phyloP scores from a whole-genome alignment of 805 yeast species.

The Candida pseudofarinosa region DNA sequence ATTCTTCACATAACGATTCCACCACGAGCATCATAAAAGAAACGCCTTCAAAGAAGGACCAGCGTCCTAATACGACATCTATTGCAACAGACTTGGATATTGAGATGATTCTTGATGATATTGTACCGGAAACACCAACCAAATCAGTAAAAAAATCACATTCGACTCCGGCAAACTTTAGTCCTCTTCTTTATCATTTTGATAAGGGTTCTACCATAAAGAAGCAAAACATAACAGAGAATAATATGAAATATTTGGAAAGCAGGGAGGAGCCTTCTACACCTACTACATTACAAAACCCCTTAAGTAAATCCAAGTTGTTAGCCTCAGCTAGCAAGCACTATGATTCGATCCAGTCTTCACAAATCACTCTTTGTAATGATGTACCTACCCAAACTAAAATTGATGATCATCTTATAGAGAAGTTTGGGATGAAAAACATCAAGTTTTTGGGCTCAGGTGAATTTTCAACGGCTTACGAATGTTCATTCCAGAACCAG shows the following conservation, averaged over 20 bases:
- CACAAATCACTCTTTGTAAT: slow-evolving; percentile 14
- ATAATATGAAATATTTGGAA: background rate
- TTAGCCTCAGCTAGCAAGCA: slow-evolving; percentile 3
- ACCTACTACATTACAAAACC: slow-evolving; percentile 9
- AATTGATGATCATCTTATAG: slow-evolving; percentile 42
- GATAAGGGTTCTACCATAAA: background rate
- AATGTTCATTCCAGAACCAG: slow-evolving; percentile 62
- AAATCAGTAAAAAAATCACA: slow-evolving; percentile 27
- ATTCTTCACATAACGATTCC: slow-evolving; percentile 26
- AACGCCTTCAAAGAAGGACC: slow-evolving; percentile 14
- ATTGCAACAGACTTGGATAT: slow-evolving; percentile 11
- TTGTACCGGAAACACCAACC: slow-evolving; percentile 38
- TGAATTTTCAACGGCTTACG: slow-evolving; percentile 85
- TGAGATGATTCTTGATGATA: slow-evolving; percentile 13
- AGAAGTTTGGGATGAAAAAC: slow-evolving; percentile 49
- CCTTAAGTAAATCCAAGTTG: background rate
- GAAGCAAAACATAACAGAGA: slow-evolving; percentile 1
- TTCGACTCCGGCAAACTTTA: slow-evolving; percentile 25
- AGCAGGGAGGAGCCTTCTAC: slow-evolving; percentile 14
- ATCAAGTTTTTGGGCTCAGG: slow-evolving; percentile 77
- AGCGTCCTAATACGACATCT: slow-evolving; percentile 8
- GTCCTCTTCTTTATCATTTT: slow-evolving; percentile 14
- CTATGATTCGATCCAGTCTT: slow-evolving; percentile 16
- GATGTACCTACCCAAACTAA: slow-evolving; percentile 5
- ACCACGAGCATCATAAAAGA: slow-evolving; percentile 31